These are phyloP conservation scores for Syzygium jambos DNA, from an alignment of 345 rosid genomes.

Conservation along the genomic window DNA sequence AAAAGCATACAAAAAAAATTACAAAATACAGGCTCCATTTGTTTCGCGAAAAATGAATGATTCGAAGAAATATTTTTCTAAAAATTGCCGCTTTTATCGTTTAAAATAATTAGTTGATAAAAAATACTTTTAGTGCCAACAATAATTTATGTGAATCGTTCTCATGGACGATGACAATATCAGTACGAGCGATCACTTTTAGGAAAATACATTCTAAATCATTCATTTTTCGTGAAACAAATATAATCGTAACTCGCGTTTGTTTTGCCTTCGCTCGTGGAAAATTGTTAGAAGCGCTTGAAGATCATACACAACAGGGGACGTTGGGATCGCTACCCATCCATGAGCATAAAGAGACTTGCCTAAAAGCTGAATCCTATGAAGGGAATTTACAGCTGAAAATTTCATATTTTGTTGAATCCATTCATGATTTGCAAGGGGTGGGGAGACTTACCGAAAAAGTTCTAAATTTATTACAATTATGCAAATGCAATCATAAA, in stretches of 20 bases:
- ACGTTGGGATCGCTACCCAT: background rate
- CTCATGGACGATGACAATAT: too few relatives aligned
- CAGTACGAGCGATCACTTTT: too few relatives aligned
- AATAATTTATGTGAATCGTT: too few relatives aligned
- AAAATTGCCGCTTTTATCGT: too few relatives aligned
- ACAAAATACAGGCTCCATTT: too few relatives aligned
- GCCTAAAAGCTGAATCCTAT: background rate
- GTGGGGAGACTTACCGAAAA: too few relatives aligned
- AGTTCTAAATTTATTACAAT: background rate
- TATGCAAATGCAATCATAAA: too few relatives aligned
- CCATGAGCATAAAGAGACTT: background rate
- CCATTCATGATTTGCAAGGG: background rate
- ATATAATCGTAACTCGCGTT: background rate
- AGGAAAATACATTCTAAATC: accelerated
- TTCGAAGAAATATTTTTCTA: too few relatives aligned
- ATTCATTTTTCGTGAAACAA: background rate
- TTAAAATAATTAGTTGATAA: too few relatives aligned
- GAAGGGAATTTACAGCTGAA: background rate
- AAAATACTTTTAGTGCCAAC: too few relatives aligned
- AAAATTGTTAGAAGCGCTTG: background rate
- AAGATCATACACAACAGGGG: background rate
- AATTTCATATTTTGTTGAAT: background rate
- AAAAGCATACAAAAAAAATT: too few relatives aligned
- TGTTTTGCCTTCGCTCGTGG: background rate
- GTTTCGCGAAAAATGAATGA: too few relatives aligned